Evolutionary conservation across 2,329 filamentous ascomycete species (phyloP).

Genomic region (Penicillium sp.): DNA sequence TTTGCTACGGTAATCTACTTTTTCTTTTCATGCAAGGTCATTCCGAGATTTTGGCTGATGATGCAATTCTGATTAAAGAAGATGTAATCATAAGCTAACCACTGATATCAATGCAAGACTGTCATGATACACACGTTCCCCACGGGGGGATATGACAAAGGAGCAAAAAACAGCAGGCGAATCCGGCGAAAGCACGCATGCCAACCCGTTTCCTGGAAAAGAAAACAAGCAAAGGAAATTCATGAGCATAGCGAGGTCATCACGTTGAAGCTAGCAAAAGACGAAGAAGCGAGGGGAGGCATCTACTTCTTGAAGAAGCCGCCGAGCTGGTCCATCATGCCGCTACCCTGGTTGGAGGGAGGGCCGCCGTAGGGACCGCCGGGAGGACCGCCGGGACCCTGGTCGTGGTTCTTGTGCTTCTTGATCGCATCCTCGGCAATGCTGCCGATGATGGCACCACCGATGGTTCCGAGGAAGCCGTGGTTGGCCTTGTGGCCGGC

Average conservation of each 20-base stretch:
- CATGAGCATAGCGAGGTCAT: constrained; percentile 19
- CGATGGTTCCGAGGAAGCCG: constrained; percentile 49
- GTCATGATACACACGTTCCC: constrained; percentile 14
- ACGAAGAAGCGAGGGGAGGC: background rate
- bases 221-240: constrained; percentile 21
- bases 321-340: constrained; percentile 36
- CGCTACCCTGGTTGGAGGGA: constrained; percentile 18
- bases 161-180: constrained; percentile 1
- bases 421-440: constrained; percentile 47
- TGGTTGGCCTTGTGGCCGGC: constrained; percentile 49
- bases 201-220: constrained; percentile 13
- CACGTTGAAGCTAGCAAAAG: constrained; percentile 7
- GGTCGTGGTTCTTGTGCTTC: constrained; percentile 43
- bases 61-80: constrained; percentile 17
- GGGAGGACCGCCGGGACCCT: constrained; percentile 23
- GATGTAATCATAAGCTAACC: constrained; percentile 2
- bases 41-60: background rate
- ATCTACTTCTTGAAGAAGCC: constrained; percentile 41
- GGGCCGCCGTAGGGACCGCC: constrained; percentile 25
- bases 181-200: constrained; percentile 11
- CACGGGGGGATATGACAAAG: constrained; percentile 1
- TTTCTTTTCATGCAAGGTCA: background rate
- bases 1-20: background rate
- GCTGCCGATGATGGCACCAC: constrained; percentile 48
- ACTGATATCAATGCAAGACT: constrained; percentile 16